A percentile compares a stretch with the other conserved stretches of the same genome.
phyloP scores from a whole-genome alignment of 2,329 filamentous ascomycete species.

The Rhynchosporium graminicola region DNA sequence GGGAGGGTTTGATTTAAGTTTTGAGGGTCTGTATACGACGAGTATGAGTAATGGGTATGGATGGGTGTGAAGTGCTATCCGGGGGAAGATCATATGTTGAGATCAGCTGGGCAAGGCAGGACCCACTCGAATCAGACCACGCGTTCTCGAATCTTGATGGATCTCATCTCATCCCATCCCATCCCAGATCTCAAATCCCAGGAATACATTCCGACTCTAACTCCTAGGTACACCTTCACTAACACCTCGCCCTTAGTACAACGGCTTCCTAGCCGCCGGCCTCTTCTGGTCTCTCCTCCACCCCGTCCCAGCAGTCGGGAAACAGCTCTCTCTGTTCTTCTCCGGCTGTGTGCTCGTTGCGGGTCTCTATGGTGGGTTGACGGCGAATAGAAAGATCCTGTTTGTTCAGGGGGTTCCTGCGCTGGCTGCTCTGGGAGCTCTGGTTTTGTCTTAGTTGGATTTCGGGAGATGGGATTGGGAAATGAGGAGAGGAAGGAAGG shows the following conservation, averaged over 20 bases:
- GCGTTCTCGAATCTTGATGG: no score
- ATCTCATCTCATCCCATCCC: no score
- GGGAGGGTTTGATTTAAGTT: no score
- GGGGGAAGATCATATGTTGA: no score
- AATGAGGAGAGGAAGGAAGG: background rate
- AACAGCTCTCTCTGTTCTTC: constrained; percentile 52
- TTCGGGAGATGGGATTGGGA: background rate
- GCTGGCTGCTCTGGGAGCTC: constrained; percentile 37
- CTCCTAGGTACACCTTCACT: background rate
- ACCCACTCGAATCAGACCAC: no score
- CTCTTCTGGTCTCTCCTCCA: constrained; percentile 51
- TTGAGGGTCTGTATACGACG: no score
- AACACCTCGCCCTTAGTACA: constrained; percentile 42
- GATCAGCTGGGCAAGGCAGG: no score
- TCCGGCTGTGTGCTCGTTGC: constrained; percentile 48
- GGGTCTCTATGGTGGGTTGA: constrained; percentile 48
- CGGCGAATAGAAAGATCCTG: constrained; percentile 46
- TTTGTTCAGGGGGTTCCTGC: constrained; percentile 46
- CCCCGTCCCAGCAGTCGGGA: constrained; percentile 45
- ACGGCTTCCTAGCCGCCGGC: constrained; percentile 54
- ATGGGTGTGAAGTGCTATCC: no score
- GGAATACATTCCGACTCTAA: no score
- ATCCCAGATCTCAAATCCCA: no score
- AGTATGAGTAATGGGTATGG: no score
- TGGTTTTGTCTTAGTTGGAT: constrained; percentile 27